Base-by-base conservation (phyloP, 208 protist species). In the Trypanosoma brucei region DNA sequence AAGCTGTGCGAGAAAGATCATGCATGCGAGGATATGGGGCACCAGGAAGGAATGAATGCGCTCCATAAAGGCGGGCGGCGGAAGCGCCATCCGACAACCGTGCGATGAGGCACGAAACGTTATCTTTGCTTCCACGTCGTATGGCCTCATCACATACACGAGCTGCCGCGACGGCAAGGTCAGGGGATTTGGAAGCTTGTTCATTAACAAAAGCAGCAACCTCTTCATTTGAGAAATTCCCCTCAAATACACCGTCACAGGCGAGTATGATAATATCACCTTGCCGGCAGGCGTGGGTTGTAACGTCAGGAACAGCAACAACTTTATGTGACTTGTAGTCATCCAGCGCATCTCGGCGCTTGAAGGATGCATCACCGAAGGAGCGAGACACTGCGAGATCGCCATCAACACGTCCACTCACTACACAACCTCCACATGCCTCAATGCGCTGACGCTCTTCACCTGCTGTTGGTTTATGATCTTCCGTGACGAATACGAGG, bases 301-400 rank as follows among this genome's bases (percentile, higher is more conserved):
- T 84, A 35, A 96, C 91, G 37, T 93, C 84, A 0, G 91, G 88
- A 1, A 95, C 83, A 44, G 81, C 80, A 44, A 90, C 93, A 44
- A 96, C 87, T 75, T 95, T 94, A 69, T 94, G 86, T 6, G 84
- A 75, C 59, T 76, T 78, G 70, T 90, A 83, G 58, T 90, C 68
- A 11, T 71, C 73, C 54, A 74, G 68, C 1, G 71, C 80, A 37
- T 56, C 59, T 14, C 53, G 60, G 8, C 79, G 73, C 69, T 98
- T 98, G 75, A 97, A 98, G 36, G 81, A 68, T 52, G 69, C 72
- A 68, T 98, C 95, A n/a, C 95, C 95, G 42, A 98, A 93, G 14
- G 95, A 88, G 35, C 95, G 87, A 4, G 86, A 93, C 22, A 98
- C 91, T 46, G 92, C 95, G 9, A 98, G 81, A 62, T 93, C 87